Percentiles rank a stretch among this genome's conserved stretches.
Conservation (phyloP, 495 filamentous ascomycete species). For the Sphaerosporella brunnea region DNA sequence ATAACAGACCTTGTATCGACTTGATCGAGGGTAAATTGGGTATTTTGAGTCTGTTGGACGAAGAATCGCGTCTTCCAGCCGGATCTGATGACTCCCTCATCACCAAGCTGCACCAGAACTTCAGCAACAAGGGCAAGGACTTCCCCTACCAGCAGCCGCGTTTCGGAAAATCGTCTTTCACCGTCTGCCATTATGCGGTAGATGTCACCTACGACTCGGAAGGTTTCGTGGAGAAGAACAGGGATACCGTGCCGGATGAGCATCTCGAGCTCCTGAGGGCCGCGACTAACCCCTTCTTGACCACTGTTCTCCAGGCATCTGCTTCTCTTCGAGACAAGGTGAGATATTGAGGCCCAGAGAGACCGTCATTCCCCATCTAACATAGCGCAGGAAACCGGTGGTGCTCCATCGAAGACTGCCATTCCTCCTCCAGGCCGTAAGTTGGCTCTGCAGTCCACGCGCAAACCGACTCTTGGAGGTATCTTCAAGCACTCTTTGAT, state of each 20-base stretch:
- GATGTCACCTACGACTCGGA: conserved; percentile 99
- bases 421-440: conserved; percentile 5
- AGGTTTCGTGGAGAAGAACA: conserved; percentile 98
- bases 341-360: too few species aligned
- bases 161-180: conserved; percentile 95
- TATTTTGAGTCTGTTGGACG: conserved; percentile 78
- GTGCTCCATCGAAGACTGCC: conserved; percentile 4
- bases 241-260: conserved; percentile 96
- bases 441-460: conserved; percentile 39
- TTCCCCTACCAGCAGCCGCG: conserved; percentile 78
- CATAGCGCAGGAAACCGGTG: conserved; percentile 5
- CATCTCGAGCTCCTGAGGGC: conserved; percentile 80
- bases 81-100: conserved; percentile 96
- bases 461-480: conserved; percentile 91
- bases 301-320: conserved; percentile 67
- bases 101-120: conserved; percentile 92
- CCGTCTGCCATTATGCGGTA: conserved; percentile 95
- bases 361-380: too few species aligned
- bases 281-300: conserved; percentile 73
- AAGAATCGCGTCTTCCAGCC: conserved; percentile 92
- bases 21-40: conserved; percentile 94
- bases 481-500: conserved; percentile 98
- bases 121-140: conserved; percentile 85
- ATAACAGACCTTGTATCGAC: conserved; percentile 99
- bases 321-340: conserved; percentile 82